Evolutionary conservation across 2,329 filamentous ascomycete species (phyloP).

Genomic region (Onygenales sp.): DNA sequence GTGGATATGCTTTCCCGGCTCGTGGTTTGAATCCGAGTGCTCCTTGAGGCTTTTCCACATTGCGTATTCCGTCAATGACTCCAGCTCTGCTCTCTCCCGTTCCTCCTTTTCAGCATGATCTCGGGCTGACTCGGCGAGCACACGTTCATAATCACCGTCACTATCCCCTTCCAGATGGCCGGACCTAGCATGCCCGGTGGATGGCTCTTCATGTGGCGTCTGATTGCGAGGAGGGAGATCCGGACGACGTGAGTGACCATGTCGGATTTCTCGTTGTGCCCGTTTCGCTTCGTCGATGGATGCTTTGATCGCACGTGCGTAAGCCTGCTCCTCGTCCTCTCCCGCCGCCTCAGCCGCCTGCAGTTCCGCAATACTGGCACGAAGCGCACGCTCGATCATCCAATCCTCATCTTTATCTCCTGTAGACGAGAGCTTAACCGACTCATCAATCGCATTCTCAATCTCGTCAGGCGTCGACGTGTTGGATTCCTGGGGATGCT

Average conservation of each 20-base stretch:
- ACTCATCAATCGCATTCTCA: conserved; percentile 61
- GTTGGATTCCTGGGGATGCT: not conserved
- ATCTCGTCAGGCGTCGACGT: conserved; percentile 41
- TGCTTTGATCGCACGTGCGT: conserved; percentile 42
- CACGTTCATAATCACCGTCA: conserved; percentile 21
- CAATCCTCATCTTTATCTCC: conserved; percentile 62
- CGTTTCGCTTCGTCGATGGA: conserved; percentile 38
- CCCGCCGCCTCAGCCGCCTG: conserved; percentile 28
- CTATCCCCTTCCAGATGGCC: conserved; percentile 9
- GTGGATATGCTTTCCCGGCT: not conserved
- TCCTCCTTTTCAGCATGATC: conserved; percentile 35
- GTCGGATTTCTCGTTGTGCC: conserved; percentile 10
- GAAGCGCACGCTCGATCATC: conserved; percentile 62
- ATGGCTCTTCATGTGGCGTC: not conserved
- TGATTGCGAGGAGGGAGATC: not conserved
- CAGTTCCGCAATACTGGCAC: conserved; percentile 58
- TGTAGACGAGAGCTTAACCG: conserved; percentile 59
- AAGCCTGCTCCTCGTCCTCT: conserved; percentile 34
- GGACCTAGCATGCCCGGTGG: not conserved
- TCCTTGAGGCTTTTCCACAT: conserved; percentile 59
- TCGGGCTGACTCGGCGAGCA: conserved; percentile 14
- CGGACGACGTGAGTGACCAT: not conserved
- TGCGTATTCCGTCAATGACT: conserved; percentile 66
- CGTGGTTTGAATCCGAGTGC: not conserved
- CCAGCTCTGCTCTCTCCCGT: conserved; percentile 51